phyloP scores from a whole-genome alignment of 2,329 filamentous ascomycete species.

The Erysiphe pulchra region DNA sequence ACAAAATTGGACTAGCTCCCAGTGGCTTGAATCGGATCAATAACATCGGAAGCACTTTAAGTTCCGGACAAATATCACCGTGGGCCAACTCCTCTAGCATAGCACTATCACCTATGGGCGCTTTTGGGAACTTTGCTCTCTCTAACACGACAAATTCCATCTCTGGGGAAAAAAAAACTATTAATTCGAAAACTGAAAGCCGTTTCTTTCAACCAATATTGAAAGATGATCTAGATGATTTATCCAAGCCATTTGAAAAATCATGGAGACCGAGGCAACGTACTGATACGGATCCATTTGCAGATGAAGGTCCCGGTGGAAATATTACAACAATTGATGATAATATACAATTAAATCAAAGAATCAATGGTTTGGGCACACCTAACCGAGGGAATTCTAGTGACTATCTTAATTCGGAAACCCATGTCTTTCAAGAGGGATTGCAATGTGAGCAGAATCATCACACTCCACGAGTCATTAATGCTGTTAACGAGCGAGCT shows the following conservation, averaged over 20 bases:
- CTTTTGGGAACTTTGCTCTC: conserved; percentile 77
- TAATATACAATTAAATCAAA: conserved; percentile 17
- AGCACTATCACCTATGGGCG: conserved; percentile 48
- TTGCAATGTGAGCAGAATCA: conserved; percentile 19
- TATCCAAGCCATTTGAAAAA: conserved; percentile 25
- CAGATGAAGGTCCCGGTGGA: conserved; percentile 37
- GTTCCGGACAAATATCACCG: conserved; percentile 20
- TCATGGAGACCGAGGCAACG: conserved; percentile 34
- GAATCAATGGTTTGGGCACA: conserved; percentile 19
- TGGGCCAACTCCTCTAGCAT: conserved; percentile 26
- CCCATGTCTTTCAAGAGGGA: conserved; percentile 30
- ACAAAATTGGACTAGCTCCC: conserved; percentile 15
- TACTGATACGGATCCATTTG: conserved; percentile 52
- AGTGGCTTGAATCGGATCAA: conserved; percentile 27
- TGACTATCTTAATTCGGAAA: conserved; percentile 37
- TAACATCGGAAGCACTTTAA: conserved; percentile 21
- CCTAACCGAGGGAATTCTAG: conserved; percentile 18
- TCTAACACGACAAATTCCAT: conserved; percentile 25
- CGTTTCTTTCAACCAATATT: conserved; percentile 65
- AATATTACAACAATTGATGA: conserved; percentile 52
- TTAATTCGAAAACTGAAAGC: conserved; percentile 49
- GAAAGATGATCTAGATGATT: conserved; percentile 48
- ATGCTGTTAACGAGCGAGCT: conserved; percentile 21
- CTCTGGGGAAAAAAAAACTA: conserved; percentile 42
- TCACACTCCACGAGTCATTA: conserved; percentile 10